Conservation (phyloP, 257 asterid genomes). For the Primulina eburnea region DNA sequence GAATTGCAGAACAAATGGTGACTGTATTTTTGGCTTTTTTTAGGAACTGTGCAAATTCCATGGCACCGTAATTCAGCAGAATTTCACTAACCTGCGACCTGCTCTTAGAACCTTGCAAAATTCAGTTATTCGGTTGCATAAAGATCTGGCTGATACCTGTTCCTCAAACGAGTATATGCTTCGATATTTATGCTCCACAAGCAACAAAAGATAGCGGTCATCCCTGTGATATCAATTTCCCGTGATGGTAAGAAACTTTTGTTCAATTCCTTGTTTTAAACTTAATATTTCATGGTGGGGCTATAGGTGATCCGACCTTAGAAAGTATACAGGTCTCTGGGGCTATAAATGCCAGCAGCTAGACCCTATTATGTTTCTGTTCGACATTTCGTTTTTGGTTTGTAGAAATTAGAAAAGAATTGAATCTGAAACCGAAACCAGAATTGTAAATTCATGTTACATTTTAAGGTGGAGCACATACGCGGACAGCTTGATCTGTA, state of each 20-base stretch:
- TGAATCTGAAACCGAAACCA: neutral
- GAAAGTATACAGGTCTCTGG: neutral
- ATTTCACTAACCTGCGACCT: constrained; percentile 73
- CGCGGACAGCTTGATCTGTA: neutral
- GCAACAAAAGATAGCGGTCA: constrained; percentile 36
- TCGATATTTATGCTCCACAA: constrained; percentile 64
- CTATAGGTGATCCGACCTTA: neutral
- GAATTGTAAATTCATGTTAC: neutral
- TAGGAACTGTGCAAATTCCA: constrained; percentile 83
- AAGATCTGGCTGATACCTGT: constrained; percentile 89
- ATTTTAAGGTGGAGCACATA: neutral
- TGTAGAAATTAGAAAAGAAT: too few species aligned
- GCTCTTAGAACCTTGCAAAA: constrained; percentile 86
- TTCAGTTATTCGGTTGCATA: constrained; percentile 72
- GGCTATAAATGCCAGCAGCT: neutral
- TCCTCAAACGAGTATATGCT: constrained; percentile 88
- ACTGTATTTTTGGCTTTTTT: constrained; percentile 5
- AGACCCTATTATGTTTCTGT: neutral
- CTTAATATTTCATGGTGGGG: neutral
- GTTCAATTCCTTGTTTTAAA: neutral
- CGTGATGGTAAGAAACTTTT: constrained; percentile 24
- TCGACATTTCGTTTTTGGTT: too few species aligned
- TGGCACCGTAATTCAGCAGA: constrained; percentile 76
- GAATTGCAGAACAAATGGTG: neutral
- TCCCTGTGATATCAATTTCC: constrained; percentile 7